Evolutionary conservation across 805 yeast genomes (phyloP), one percentile per base, ranked within the genome.

Genomic region (Kodamaea jinghongensis): DNA sequence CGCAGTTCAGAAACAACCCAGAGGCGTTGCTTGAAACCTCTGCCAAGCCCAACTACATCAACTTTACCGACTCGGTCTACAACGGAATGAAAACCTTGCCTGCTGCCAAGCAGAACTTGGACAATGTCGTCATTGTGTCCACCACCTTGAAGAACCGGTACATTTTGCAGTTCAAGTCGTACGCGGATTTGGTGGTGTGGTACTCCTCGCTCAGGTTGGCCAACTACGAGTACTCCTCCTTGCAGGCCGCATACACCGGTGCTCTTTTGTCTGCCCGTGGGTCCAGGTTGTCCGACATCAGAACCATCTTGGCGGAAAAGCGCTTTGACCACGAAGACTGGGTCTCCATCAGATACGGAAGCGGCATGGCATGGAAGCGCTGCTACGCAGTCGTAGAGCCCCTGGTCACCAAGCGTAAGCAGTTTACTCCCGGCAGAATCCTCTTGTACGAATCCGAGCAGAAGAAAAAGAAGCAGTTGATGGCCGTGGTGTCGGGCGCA

Each of bases 291-390:
- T 82, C 91, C 39, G 98, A 95, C 55, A 89, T 93, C 46, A 77
- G 86, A 44, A 84, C 91, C 11, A 72, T 93, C 32, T 70, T 93
- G 42, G 83, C 95, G 1, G 96, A 86, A 48, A 83, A 93, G 13
- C 83, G 91, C 54, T 86, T 80, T 57, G 79, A 78, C 43, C 93
- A 88, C 55, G 96, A 87, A 60, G 96, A 90, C 54, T 91, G 96
- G 97, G 89, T 85, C 31, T 77, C 89, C 58, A 95, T 93, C 12
- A 73, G 98, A 48, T 93, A 91, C 61, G 98, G 99, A 13, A 78
- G 93, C 7, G 99, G 99, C 16, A 87, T 88, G 95, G 96, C 97
- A 1, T 93, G 97, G 97, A 86, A 83, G 56, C 75, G 95, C 43
- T 91, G 96, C 56, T 93, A 78, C 67, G 91, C 96, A 2, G 96